Base-by-base conservation (phyloP, 768 basidiomycete species). In the Termitomyces sp. region DNA sequence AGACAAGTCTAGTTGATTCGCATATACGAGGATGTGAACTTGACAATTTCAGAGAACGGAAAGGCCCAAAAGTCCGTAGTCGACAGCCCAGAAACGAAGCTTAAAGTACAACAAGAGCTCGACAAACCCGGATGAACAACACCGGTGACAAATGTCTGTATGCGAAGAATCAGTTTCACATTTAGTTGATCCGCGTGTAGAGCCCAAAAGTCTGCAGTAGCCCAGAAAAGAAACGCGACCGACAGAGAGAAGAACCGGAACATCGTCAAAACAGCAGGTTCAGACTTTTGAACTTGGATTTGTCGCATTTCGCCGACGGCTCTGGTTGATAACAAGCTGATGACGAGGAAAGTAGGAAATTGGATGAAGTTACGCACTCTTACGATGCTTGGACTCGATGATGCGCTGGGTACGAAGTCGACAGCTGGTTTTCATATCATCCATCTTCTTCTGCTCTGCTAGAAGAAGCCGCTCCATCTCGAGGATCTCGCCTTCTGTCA, bases 391-490 rank as follows among this genome's bases (percentile, higher is more conserved):
- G 1, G 42, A 45, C 40, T 48, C 54, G 2, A 60, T 30, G 2
- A 53, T 42, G 1, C 37, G 31, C 28, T 57, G 50, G 3, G 60
- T 57, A 3, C 57, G 43, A 3, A 45, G 4, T 3, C 56, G 49
- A 53, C 56, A 54, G 4, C 11, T 21, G 26, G 60, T 41, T 40
- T 61, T 61, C 60, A 61, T 61, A 5, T 58, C 49, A 11, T 61
- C 60, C 56, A 61, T 58, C 53, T 58, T 61, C 49, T 19, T 21
- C 53, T 61, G 60, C 43, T 61, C 60, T 3, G 26, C 53, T 11
- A 61, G 23, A 3, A 61, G 60, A 5, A 33, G 10, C 40, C 21
- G 37, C 45, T 61, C 60, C 60, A 61, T 61, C 33, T 55, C 53
- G 23, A 61, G n/a, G 1, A 58, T 54, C 40, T 61, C 60, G 1